phyloP scores from a whole-genome alignment of 129 eudicot genomes.

The Helichrysum umbraculigerum region DNA sequence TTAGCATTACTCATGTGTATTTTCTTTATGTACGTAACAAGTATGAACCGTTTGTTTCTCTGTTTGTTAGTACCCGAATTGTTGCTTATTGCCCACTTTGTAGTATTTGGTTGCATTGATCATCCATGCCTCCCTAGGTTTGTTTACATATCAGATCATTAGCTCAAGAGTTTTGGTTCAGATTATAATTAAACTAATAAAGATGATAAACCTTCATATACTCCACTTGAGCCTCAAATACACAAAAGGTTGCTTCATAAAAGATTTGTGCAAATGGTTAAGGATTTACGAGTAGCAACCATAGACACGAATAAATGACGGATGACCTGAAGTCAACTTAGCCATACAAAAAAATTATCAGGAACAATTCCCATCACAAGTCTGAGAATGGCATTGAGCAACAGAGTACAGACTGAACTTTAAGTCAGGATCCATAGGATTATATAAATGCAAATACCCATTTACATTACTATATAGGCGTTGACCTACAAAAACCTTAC shows the following conservation, averaged over 20 bases:
- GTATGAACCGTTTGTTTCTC: not conserved
- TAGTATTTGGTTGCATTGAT: constrained; percentile 14
- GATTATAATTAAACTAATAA: too few species aligned
- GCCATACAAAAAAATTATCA: not conserved
- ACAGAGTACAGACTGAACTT: not conserved
- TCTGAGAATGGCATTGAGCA: not conserved
- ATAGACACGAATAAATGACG: not conserved
- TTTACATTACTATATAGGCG: not conserved
- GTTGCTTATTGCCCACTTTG: not conserved
- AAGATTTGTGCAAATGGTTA: not conserved
- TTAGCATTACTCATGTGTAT: too few species aligned
- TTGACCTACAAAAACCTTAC: constrained; percentile 1
- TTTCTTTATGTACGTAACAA: constrained; percentile 3
- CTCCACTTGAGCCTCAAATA: too few species aligned
- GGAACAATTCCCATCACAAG: not conserved
- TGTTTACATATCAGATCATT: not conserved
- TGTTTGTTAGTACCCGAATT: not conserved
- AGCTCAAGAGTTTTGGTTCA: too few species aligned
- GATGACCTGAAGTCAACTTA: constrained; percentile 5
- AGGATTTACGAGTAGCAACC: not conserved
- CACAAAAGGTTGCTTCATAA: too few species aligned
- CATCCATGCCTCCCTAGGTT: constrained; percentile 13
- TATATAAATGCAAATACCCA: not conserved
- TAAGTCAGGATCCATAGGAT: not conserved
- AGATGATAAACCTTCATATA: too few species aligned